Evolutionary conservation across 2,329 filamentous ascomycete genomes (phyloP), one percentile per base, ranked within the genome.

Genomic region (Trichoderma polysporum): DNA sequence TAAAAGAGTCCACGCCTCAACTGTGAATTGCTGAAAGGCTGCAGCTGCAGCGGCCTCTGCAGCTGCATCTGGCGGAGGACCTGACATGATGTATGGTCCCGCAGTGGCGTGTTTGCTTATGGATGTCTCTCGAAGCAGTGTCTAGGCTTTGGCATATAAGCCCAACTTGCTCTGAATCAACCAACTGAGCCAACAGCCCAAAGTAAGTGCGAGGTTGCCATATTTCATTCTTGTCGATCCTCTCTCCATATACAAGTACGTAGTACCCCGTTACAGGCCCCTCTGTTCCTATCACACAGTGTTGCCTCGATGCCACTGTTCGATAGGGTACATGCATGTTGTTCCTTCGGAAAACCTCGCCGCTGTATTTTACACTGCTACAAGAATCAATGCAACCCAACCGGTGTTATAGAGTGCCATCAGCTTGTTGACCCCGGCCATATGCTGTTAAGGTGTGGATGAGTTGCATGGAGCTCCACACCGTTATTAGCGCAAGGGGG

Each of bases 1-100:
- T 19, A 87, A 76, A 5, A 88, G 79, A 6, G 83, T 80, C 59
- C 75, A 79, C 2, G 74, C 73, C 66, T 79, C 77, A 31, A 73
- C 72, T 19, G 74, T 72, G 62, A 77, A 76, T n/a, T 70, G 63
- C 12, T 65, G 72, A 29, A 73, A 67, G 9, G 73, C 69, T 7
- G 57, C 71, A 66, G 71, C 70, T 10, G 72, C 71, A 4, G 72
- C 71, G 13, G 71, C 71, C n/a, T 58, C 54, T 29, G 73, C 69
- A 12, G 71, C 69, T 25, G 67, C 70, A 45, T 71, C 70, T 15
- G 66, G 41, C 39, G 61, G 49, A 63, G 60, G 35, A 39, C 25
- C 37, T 35, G 62, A 27, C 66, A 58, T 68, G 54, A 49, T 49
- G 49, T 54, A 35, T 45, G 31, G 47, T 39, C 17, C 17, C 31